A percentile compares a stretch with the other conserved stretches of the same genome.
Conservation (phyloP, 768 basidiomycete genomes). For the Tylopilus rubrobrunneus region DNA sequence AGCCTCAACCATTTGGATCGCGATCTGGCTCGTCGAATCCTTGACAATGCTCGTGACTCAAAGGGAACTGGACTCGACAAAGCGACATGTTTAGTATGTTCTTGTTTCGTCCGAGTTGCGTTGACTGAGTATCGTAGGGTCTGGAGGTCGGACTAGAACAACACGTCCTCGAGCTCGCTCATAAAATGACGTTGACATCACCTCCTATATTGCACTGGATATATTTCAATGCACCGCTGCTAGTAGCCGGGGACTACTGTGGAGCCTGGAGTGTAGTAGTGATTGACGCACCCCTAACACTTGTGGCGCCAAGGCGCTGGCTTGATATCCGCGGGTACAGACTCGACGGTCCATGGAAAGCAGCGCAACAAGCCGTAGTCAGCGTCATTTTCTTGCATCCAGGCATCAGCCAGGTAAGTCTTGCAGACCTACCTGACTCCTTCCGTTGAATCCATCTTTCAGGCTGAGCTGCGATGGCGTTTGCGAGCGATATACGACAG, state of each 20-base stretch:
- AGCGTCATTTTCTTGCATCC: slow-evolving; percentile 66
- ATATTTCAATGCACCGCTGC: slow-evolving; percentile 53
- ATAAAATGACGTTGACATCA: slow-evolving; percentile 41
- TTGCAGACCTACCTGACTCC: neutral
- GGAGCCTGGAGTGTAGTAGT: slow-evolving; percentile 54
- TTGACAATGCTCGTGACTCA: slow-evolving; percentile 12
- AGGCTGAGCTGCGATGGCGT: slow-evolving; percentile 73
- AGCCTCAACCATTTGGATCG: slow-evolving; percentile 20
- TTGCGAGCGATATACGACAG: slow-evolving; percentile 70
- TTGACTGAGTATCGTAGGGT: slow-evolving; percentile 10
- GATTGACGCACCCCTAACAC: slow-evolving; percentile 40
- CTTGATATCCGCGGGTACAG: slow-evolving; percentile 63
- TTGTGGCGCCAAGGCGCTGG: slow-evolving; percentile 71
- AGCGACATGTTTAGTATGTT: slow-evolving; percentile 30
- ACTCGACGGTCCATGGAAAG: slow-evolving; percentile 63
- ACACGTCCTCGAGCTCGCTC: slow-evolving; percentile 32
- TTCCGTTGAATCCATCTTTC: slow-evolving; percentile 6
- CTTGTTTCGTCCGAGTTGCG: neutral
- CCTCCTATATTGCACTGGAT: slow-evolving; percentile 63
- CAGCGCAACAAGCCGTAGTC: slow-evolving; percentile 66
- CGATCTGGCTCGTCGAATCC: slow-evolving; percentile 14
- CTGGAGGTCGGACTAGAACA: slow-evolving; percentile 14
- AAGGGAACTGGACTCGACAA: slow-evolving; percentile 28
- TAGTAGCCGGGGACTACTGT: slow-evolving; percentile 54
- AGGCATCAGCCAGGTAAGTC: slow-evolving; percentile 66